Evolutionary conservation across 2,329 filamentous ascomycete species (phyloP), one percentile per base, ranked within the genome.

Genomic region (Neoarthrinium moseri): DNA sequence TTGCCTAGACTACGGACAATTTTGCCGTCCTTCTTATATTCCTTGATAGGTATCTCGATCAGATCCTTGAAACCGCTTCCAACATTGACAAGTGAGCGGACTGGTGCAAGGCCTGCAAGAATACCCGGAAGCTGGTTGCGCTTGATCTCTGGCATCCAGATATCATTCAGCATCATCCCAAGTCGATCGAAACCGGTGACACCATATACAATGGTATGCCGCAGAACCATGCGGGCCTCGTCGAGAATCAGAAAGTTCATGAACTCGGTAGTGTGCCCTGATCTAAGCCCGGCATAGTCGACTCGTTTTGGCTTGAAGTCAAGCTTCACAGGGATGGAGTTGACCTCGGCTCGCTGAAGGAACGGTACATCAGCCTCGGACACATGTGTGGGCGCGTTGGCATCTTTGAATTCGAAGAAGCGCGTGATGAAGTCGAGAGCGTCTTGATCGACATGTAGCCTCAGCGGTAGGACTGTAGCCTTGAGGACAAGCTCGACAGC

Each of bases 241-340:
- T 99, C 94, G 1, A 99, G 80, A 12, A 92, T 88, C 53, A 99
- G 80, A 63, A 99, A 96, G 65, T 99, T 99, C 91, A 97, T 97
- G 60, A 99, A 95, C 64, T 99, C 94, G 0, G 90, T 95, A 1
- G 94, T 97, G 54, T 89, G 90, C 2, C 94, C 94, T 1, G 94
- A 96, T 21, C 91, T 84, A 4, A 99, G 78, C 4, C 91, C 91
- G 0, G 85, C 89, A 57, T 99, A 99, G 65, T 99, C 92, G 15
- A 99, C 89, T n/a, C 90, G 83, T 67, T 99, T 97, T 7, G 94
- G 94, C 65, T 99, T 99, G 71, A 99, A 99, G 67, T 99, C 94
- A 4, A 83, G 81, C 59, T 87, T 91, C 46, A 99, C 78, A 2
- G 84, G 84, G 20, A 99, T 81, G 4, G 88, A 82, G 53, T 89